Base-by-base conservation (phyloP, 495 filamentous ascomycete species). In the Podospora pseudopauciseta region DNA sequence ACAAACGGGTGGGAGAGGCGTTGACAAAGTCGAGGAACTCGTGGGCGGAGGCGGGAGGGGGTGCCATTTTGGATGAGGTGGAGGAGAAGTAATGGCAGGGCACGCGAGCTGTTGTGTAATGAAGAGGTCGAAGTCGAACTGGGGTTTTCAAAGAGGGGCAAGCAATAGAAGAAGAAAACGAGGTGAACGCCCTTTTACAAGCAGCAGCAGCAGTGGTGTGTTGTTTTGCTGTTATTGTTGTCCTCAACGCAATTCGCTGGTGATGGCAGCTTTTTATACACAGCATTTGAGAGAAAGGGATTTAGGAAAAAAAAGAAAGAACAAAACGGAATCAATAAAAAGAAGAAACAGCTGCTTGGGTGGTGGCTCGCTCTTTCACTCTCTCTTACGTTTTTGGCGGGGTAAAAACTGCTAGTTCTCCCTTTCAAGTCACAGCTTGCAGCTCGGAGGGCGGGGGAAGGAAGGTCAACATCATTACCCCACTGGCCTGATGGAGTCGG, bases 1-100 rank as follows among this genome's bases (percentile, higher is more conserved):
- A 70, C 89, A 69, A 87, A 99, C 95, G 94, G 67, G 94, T 97
- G 15, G 96, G 95, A 62, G 93, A 97, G 65, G 90, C 90, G 80
- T 97, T 95, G 76, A 99, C 89, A 82, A 96, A 99, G 76, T 91
- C 90, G 73, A 97, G 78, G 74, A 99, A 96, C 78, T 93, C 91
- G 80, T 91, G 80, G 63, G 91, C 93, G 64, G 88, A 83, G 39
- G 85, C 79, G 64, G 85, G 85, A 49, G 39, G 39, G 26, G 86
- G 84, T 57, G 87, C 82, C 88, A 91, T 90, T 65, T 72, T 77
- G 30, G 44, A 63, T 57, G 66, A 26, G 55, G 30, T 32, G 55
- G 34, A 61, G 13, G 18, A 56, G 39, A 67, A 60, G 68, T 61
- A 39, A 55, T 13, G 53, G 39, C 13, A 16, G 26, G 44, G 18